phyloP scores from a whole-genome alignment of 176 grass and related monocot species.

The Aegilops sharonensis region DNA sequence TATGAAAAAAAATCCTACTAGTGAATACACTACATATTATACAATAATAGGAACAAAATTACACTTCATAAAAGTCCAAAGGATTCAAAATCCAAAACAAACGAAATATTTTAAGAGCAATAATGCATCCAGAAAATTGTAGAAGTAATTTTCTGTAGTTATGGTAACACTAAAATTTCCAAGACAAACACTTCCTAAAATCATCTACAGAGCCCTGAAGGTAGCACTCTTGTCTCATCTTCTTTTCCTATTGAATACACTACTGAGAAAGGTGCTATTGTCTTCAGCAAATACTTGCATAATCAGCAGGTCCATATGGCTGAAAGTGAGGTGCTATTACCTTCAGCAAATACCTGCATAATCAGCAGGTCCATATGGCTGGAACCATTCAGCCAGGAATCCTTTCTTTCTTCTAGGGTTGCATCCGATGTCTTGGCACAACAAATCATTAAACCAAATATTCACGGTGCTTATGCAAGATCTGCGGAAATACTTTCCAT shows the following conservation, averaged over 20 bases:
- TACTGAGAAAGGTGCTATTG: not conserved
- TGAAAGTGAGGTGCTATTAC: conserved; percentile 34
- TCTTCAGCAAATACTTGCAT: conserved; percentile 42
- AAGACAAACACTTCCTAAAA: not conserved
- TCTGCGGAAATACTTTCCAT: conserved; percentile 43
- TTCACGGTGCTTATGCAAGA: conserved; percentile 68
- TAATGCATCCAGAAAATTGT: not conserved
- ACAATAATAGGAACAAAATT: not conserved
- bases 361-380: conserved; percentile 65
- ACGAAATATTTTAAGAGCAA: not conserved
- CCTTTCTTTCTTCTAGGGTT: conserved; percentile 79
- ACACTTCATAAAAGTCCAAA: not conserved
- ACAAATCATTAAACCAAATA: conserved; percentile 78
- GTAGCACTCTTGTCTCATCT: not conserved
- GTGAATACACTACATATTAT: not conserved
- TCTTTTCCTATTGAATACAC: conserved; percentile 1
- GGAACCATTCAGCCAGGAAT: conserved; percentile 72
- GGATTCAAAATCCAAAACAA: not conserved
- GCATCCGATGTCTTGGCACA: conserved; percentile 77
- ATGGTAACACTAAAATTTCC: not conserved
- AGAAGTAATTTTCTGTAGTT: not conserved
- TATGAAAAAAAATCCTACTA: not conserved
- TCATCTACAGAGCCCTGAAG: not conserved
- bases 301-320: conserved; percentile 68
- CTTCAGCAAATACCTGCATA: conserved; percentile 50